Evolutionary conservation across 2,329 filamentous ascomycete genomes (phyloP).

Genomic region (Calonectria pseudoturangicola): DNA sequence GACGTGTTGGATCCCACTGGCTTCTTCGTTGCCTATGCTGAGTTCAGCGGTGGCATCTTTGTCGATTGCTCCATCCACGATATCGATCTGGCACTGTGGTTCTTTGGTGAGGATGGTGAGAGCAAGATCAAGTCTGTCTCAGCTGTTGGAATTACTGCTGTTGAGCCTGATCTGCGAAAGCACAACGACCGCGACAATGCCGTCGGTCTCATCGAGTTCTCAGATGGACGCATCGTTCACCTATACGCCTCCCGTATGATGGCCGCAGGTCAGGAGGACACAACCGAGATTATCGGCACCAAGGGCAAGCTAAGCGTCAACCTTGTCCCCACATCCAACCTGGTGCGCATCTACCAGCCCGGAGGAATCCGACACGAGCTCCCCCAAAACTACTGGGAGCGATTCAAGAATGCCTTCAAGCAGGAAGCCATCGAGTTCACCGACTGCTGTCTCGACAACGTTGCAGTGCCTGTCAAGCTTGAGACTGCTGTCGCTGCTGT

Average conservation of each 20-base stretch:
- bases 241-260: slow-evolving; percentile 80
- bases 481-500: slow-evolving; percentile 75
- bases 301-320: slow-evolving; percentile 79
- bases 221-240: slow-evolving; percentile 77
- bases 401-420: slow-evolving; percentile 79
- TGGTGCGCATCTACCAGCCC: slow-evolving; percentile 73
- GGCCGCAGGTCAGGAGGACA: slow-evolving; percentile 80
- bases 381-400: slow-evolving; percentile 77
- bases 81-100: slow-evolving; percentile 65
- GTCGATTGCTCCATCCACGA: slow-evolving; percentile 83
- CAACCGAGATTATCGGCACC: slow-evolving; percentile 80
- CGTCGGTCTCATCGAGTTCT: slow-evolving; percentile 78
- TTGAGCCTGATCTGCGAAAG: slow-evolving; percentile 54
- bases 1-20: slow-evolving; percentile 79
- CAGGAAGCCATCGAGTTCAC: slow-evolving; percentile 79
- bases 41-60: slow-evolving; percentile 80
- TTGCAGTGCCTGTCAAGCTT: slow-evolving; percentile 73
- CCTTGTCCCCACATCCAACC: slow-evolving; percentile 58
- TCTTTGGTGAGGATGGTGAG: slow-evolving; percentile 56
- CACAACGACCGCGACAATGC: slow-evolving; percentile 58
- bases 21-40: slow-evolving; percentile 80
- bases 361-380: slow-evolving; percentile 72
- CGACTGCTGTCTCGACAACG: slow-evolving; percentile 73
- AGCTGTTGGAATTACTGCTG: slow-evolving; percentile 55
- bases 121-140: slow-evolving; percentile 54